Percentiles rank a stretch among this genome's conserved stretches.
phyloP scores from a whole-genome alignment of 1,284 basidiomycete genomes.

The Malassezia pachydermatis region DNA sequence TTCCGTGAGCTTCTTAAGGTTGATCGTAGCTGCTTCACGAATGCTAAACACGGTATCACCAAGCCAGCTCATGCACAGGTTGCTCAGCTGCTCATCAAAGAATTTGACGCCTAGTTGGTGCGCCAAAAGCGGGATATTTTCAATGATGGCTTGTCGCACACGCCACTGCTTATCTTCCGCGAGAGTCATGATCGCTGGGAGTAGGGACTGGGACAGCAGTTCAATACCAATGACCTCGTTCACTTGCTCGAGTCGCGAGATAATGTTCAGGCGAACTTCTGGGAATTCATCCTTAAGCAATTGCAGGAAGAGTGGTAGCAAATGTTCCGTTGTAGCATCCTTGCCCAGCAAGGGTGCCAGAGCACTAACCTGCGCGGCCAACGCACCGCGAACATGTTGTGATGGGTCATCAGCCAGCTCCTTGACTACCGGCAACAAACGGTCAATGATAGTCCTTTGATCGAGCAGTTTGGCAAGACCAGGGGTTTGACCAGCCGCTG shows the following conservation, averaged over 20 bases:
- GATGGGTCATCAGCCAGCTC: constrained; percentile 87
- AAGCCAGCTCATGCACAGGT: constrained; percentile 97
- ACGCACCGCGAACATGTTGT: constrained; percentile 91
- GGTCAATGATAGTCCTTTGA: constrained; percentile 82
- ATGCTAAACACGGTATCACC: constrained; percentile 98
- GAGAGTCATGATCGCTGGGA: constrained; percentile 93
- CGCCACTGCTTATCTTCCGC: constrained; percentile 99
- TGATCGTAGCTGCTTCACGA: constrained; percentile 90
- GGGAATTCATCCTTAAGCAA: constrained; percentile 98
- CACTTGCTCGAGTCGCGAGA: constrained; percentile 95
- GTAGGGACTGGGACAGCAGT: constrained; percentile 81
- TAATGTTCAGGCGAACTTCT: constrained; percentile 93
- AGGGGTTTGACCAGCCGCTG: constrained; percentile 89
- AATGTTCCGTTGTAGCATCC: constrained; percentile 87
- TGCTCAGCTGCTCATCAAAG: constrained; percentile 94
- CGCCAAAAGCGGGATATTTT: constrained; percentile 91
- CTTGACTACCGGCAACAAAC: constrained; percentile 89
- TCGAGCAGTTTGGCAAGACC: constrained; percentile 92
- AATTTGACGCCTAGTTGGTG: constrained; percentile 92
- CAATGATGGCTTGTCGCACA: constrained; percentile 98
- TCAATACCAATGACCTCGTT: constrained; percentile 96
- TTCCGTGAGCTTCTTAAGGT: constrained; percentile 92
- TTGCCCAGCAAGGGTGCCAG: constrained; percentile 88
- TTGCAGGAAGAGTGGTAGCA: constrained; percentile 91
- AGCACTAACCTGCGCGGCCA: constrained; percentile 95